phyloP scores from a whole-genome alignment of 495 filamentous ascomycete species.

The Elaphomyces granulatus region DNA sequence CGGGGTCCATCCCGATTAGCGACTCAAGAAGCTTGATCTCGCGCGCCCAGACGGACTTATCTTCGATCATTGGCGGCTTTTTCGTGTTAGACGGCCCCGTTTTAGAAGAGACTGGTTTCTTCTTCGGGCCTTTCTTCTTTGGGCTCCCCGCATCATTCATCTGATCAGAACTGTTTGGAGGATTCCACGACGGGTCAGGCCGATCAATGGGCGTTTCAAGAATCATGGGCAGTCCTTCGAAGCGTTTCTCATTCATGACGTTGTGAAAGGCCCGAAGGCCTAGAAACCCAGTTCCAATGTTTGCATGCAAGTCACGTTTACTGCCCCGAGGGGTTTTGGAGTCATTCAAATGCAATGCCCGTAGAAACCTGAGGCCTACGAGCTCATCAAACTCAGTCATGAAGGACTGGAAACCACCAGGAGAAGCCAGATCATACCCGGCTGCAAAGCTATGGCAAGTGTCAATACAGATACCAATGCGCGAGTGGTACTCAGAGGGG shows the following conservation, averaged over 20 bases:
- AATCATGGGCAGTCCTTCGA: constrained; percentile 76
- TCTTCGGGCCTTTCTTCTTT: constrained; percentile 14
- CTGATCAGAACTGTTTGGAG: not conserved
- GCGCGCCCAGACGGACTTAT: constrained; percentile 63
- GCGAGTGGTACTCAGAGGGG: constrained; percentile 49
- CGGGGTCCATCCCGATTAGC: constrained; percentile 66
- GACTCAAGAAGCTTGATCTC: constrained; percentile 85
- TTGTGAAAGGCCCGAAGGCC: constrained; percentile 83
- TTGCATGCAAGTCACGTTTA: constrained; percentile 75
- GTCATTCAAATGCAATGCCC: constrained; percentile 85
- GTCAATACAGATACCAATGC: constrained; percentile 93
- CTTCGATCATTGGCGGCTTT: constrained; percentile 39
- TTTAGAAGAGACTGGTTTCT: constrained; percentile 12
- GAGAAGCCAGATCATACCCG: constrained; percentile 76
- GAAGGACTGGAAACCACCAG: constrained; percentile 55
- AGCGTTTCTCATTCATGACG: constrained; percentile 67
- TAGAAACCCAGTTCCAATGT: constrained; percentile 86
- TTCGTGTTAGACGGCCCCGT: constrained; percentile 6
- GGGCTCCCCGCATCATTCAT: constrained; percentile 5
- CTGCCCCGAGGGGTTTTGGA: constrained; percentile 72
- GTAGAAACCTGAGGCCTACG: constrained; percentile 65
- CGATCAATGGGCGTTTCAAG: constrained; percentile 86
- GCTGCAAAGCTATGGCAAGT: constrained; percentile 92
- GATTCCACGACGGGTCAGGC: constrained; percentile 32
- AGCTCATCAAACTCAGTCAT: constrained; percentile 63